Conservation (phyloP, 129 eudicot genomes). For the Saposhnikovia divaricata region DNA sequence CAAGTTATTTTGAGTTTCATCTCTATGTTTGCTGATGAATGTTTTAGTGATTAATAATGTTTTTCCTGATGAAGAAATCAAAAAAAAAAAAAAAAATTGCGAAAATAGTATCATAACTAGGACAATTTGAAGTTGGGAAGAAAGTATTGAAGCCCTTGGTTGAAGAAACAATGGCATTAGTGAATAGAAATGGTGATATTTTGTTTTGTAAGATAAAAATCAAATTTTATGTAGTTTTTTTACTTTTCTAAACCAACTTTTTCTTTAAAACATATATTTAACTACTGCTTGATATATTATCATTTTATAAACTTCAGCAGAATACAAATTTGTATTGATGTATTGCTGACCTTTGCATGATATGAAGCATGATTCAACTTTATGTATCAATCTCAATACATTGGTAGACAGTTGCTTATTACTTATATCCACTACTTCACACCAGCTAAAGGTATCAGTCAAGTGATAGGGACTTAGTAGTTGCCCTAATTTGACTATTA, state of each 20-base stretch:
- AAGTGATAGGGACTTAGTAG: neutral
- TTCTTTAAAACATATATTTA: too few species aligned
- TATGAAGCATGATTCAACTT: neutral
- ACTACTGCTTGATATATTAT: neutral
- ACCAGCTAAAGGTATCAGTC: neutral
- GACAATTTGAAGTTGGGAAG: neutral
- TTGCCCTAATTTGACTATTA: constrained; percentile 8
- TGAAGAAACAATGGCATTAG: neutral
- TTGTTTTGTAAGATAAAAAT: too few species aligned
- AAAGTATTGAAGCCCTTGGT: neutral
- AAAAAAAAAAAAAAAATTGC: neutral
- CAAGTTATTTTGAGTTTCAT: neutral
- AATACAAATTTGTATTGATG: neutral
- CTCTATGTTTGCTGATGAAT: too few species aligned
- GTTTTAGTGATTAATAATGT: neutral
- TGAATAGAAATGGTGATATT: neutral
- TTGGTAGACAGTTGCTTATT: neutral
- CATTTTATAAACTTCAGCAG: neutral
- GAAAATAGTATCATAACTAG: too few species aligned
- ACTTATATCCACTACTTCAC: neutral
- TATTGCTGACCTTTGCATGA: neutral
- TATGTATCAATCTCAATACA: neutral
- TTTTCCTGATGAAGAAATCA: neutral
- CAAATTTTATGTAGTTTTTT: too few species aligned
- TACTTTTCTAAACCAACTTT: too few species aligned